Base-by-base conservation (phyloP, 768 basidiomycete species). In the Boletus reticulatus region DNA sequence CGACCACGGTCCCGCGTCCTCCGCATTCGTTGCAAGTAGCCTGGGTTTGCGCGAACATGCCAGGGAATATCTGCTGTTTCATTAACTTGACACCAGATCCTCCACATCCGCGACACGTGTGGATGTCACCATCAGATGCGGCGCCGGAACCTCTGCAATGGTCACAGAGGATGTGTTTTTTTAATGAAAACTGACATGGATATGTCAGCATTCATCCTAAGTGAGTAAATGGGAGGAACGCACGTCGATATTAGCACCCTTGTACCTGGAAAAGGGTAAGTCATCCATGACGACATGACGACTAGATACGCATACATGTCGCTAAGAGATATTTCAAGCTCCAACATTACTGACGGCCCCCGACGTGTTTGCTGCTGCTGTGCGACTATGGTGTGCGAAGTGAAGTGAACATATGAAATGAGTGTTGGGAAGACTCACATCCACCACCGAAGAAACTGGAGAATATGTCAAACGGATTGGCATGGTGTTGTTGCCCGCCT, bases 91-190 rank as follows among this genome's bases (percentile, higher is more conserved):
- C 80, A 37, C 97, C 97, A 47, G 84, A 77, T 19, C 97, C 97
- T 50, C 83, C 80, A 67, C 97, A 99, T 12, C 82, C 81, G 4
- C 82, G 70, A 68, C 97, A 99, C n/a, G 83, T 80, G 64, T 93
- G 90, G 46, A 97, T 90, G 67, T 97, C 92, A 8, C 81, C 72
- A 55, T 93, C 91, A 0, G 92, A 90, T 2, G 93, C 89, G 0
- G 97, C 97, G 22, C 97, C 97, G 0, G 92, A 85, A 22, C 97
- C 97, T 66, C 94, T 87, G 74, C 97, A 99, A 68, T 97, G 92
- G 71, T 98, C 94, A 67, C 97, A 99, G 17, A 99, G 85, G 36
- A 96, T 84, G 50, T 86, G 84, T 69, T 96, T 95, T 71, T 87
- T 89, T 68, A 98, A 80, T 77, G 90, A 88, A 73, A 99, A 96